Evolutionary conservation across 495 filamentous ascomycete species (phyloP).

Genomic region (Hyphodiscus hymeniophilus): DNA sequence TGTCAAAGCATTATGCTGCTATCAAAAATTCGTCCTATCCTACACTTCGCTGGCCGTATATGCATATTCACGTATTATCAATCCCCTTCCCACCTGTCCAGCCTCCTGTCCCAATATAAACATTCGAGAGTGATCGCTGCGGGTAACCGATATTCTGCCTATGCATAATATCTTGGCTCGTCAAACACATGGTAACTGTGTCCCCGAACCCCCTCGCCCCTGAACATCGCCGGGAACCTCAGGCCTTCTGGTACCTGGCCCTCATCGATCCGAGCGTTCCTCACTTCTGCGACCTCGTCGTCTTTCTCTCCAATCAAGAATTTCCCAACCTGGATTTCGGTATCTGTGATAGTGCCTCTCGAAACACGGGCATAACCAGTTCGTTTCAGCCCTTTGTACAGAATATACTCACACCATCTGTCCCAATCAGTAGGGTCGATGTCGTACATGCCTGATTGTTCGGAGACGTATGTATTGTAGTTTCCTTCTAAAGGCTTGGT

Average conservation of each 20-base stretch:
- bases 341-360: slow-evolving; percentile 89
- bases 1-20: too few relatives aligned
- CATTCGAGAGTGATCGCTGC: too few relatives aligned
- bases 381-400: slow-evolving; percentile 83
- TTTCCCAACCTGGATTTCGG: slow-evolving; percentile 94
- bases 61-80: too few relatives aligned
- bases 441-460: slow-evolving; percentile 84
- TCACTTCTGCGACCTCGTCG: slow-evolving; percentile 42
- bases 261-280: slow-evolving; percentile 44
- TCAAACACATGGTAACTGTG: slow-evolving; percentile 96
- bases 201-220: slow-evolving; percentile 76
- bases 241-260: slow-evolving; percentile 64
- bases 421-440: slow-evolving; percentile 94
- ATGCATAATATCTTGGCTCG: slow-evolving; percentile 66
- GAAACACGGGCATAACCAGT: slow-evolving; percentile 88
- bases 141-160: background rate
- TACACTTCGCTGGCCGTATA: too few relatives aligned
- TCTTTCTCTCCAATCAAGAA: slow-evolving; percentile 76
- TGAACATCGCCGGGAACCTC: slow-evolving; percentile 83
- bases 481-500: slow-evolving; percentile 86
- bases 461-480: slow-evolving; percentile 93
- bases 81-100: too few relatives aligned
- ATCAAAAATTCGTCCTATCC: too few relatives aligned
- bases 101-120: too few relatives aligned
- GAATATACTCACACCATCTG: slow-evolving; percentile 97